Evolutionary conservation across 23 red algal genomes (phyloP), one percentile per base, ranked within the genome.

Genomic region (Gracilaria domingensis): DNA sequence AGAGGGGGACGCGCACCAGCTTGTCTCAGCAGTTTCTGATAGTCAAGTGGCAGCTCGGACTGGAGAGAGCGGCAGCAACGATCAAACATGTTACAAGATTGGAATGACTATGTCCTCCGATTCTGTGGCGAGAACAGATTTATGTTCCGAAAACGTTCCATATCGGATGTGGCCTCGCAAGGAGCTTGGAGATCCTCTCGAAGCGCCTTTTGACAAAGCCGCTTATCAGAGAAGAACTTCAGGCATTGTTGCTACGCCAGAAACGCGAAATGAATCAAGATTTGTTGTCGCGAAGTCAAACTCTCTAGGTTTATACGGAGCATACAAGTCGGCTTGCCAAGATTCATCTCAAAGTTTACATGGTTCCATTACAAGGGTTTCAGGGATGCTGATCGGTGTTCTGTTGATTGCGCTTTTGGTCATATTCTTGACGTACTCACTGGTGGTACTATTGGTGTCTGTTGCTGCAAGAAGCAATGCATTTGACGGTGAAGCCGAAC

Each of bases 141-240:
- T 35, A 26, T 88, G 84, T 37, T 78, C 67, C 12, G 58, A 61
- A 35, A 88, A 88, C 57, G 28, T 76, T 76, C 84, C 84, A 23
- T 88, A 76, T 20, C 71, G 55, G 14, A 88, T 88, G 84, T 88
- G 67, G 66, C 84, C 84, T 33, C 64, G 84, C 13, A 88, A 88
- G 34, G 49, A 37, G 47, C 74, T 59, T 69, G 66, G 53, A 88
- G 24, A 36, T 21, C 30, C 49, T 11, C 24, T 77, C 21, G 55
- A 59, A 16, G 71, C 51, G 7, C 84, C 84, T 11, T 88, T 88
- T 77, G 47, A 88, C 17, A 6, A 60, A 14, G 21, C 50, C 1
- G 71, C 71, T 42, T 88, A 88, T 75, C 71, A 61, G 65, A 50
- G 54, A 48, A 75, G 84, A 88, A 88, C 84, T 8, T 28, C 84